Conservation (phyloP, 257 asterid genomes). For the Ehretia macrophylla region DNA sequence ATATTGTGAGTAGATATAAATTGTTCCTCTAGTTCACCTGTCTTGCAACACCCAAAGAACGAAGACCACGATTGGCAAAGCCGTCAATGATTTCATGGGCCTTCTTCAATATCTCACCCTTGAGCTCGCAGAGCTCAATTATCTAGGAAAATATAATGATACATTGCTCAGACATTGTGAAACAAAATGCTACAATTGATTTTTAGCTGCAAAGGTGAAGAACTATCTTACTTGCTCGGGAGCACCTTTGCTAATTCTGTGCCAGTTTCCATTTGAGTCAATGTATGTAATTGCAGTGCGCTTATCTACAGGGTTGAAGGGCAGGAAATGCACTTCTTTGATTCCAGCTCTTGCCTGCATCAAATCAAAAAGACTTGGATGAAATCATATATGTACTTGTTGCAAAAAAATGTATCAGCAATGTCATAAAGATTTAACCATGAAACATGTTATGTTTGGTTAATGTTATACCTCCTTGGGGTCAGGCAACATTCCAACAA, state of each 20-base stretch:
- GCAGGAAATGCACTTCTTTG: slow-evolving; percentile 79
- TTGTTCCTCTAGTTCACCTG: slow-evolving; percentile 34
- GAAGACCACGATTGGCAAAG: slow-evolving; percentile 90
- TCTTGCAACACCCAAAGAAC: slow-evolving; percentile 73
- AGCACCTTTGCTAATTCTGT: slow-evolving; percentile 85
- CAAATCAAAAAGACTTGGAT: not conserved
- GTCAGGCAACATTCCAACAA: slow-evolving; percentile 67
- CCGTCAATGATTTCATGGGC: slow-evolving; percentile 59
- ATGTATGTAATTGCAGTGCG: slow-evolving; percentile 82
- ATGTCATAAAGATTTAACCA: not conserved
- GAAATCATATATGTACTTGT: not conserved
- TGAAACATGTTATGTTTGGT: not conserved
- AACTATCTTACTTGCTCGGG: slow-evolving; percentile 64
- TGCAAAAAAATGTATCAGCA: not conserved
- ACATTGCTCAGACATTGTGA: too few relatives aligned
- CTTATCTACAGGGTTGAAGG: slow-evolving; percentile 85
- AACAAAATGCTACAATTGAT: not conserved
- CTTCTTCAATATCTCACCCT: slow-evolving; percentile 48
- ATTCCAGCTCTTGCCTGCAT: slow-evolving; percentile 75
- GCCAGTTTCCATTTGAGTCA: slow-evolving; percentile 63
- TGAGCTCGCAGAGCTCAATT: slow-evolving; percentile 65
- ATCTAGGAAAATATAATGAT: slow-evolving; percentile 32
- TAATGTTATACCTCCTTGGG: slow-evolving; percentile 56
- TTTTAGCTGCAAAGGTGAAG: not conserved
- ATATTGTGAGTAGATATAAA: not conserved